Evolutionary conservation across 495 filamentous ascomycete genomes (phyloP).

Genomic region (Trichoderma gamsii): DNA sequence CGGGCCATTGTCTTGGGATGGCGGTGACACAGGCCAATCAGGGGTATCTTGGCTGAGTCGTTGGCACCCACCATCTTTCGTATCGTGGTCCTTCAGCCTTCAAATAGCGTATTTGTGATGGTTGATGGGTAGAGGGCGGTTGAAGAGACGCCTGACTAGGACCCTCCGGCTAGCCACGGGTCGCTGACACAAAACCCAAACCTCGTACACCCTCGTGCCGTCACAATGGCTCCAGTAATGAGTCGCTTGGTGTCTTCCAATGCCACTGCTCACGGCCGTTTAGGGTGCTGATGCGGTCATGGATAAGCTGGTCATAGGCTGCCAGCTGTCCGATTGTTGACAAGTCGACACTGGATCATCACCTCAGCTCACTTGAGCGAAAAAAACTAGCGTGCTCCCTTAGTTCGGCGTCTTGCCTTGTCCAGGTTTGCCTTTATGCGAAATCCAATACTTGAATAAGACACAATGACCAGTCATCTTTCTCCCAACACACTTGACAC

Average conservation of each 20-base stretch:
- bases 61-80: background rate
- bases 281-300: background rate
- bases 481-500: background rate
- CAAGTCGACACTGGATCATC: background rate
- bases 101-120: background rate
- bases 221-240: background rate
- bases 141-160: background rate
- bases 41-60: background rate
- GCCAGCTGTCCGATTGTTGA: background rate
- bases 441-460: background rate
- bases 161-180: background rate
- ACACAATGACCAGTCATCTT: background rate
- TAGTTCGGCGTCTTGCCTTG: background rate
- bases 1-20: conserved; percentile 9
- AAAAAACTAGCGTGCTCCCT: background rate
- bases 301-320: background rate
- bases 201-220: background rate
- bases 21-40: conserved; percentile 4
- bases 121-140: background rate
- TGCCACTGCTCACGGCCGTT: background rate
- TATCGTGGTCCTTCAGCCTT: background rate
- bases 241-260: background rate
- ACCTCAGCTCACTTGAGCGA: background rate
- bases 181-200: conserved; percentile 12
- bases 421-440: background rate